Conservation (phyloP, 2,329 filamentous ascomycete species). For the Plenodomus tracheiphilus region DNA sequence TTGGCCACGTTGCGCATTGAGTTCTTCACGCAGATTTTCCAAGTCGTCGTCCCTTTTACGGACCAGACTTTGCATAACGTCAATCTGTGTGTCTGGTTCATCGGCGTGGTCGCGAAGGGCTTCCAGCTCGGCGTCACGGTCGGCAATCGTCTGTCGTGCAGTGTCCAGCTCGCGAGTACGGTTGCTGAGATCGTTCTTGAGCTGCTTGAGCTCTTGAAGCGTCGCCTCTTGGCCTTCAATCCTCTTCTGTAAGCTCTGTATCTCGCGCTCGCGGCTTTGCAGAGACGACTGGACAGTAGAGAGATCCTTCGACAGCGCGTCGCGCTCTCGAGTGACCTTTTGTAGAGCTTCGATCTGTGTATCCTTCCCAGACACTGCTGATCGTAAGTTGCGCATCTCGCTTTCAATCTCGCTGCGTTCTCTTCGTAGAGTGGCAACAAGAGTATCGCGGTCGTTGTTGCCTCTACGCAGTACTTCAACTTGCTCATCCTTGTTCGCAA, state of each 20-base stretch:
- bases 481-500: slow-evolving; percentile 35
- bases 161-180: slow-evolving; percentile 42
- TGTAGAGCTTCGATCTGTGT: slow-evolving; percentile 42
- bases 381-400: slow-evolving; percentile 29
- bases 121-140: slow-evolving; percentile 44
- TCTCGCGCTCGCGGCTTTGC: slow-evolving; percentile 39
- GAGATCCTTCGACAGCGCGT: slow-evolving; percentile 35
- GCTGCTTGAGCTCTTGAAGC: slow-evolving; percentile 35
- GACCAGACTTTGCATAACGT: slow-evolving; percentile 48
- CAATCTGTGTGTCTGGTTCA: slow-evolving; percentile 45
- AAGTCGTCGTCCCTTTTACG: slow-evolving; percentile 54
- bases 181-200: slow-evolving; percentile 34
- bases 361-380: slow-evolving; percentile 35
- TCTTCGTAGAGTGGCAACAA: slow-evolving; percentile 34
- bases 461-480: slow-evolving; percentile 33
- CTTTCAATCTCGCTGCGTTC: slow-evolving; percentile 28
- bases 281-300: slow-evolving; percentile 32
- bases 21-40: slow-evolving; percentile 55
- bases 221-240: slow-evolving; percentile 33
- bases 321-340: slow-evolving; percentile 39
- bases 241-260: slow-evolving; percentile 35
- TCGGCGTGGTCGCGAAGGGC: slow-evolving; percentile 39
- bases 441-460: slow-evolving; percentile 32
- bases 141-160: slow-evolving; percentile 38
- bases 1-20: slow-evolving; percentile 37